These are phyloP conservation scores for Miscanthus lutarioriparius DNA, from an alignment of 176 grass and related monocot species.

Conservation along the genomic window DNA sequence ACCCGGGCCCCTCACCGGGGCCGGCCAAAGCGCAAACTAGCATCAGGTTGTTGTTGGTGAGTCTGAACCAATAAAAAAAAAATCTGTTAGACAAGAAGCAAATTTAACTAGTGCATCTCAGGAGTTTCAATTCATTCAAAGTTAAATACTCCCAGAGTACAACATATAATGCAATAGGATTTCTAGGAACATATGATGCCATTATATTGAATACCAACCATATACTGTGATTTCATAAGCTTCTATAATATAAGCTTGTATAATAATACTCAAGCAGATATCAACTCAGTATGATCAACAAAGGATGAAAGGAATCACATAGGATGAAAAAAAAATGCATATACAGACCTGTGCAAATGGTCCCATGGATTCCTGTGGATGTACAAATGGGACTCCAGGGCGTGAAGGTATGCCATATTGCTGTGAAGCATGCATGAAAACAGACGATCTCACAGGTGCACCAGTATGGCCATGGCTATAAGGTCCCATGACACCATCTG, in stretches of 20 bases:
- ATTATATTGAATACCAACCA: background rate
- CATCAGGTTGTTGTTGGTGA: conserved; percentile 82
- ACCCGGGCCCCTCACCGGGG: conserved; percentile 95
- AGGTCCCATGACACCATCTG: conserved; percentile 51
- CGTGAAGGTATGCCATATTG: conserved; percentile 59
- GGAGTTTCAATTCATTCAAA: background rate
- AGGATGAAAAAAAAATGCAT: background rate
- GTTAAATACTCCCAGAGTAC: background rate
- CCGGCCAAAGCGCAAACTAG: conserved; percentile 89
- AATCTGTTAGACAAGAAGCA: background rate
- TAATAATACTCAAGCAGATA: conserved; percentile 3
- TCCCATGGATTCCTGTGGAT: conserved; percentile 58
- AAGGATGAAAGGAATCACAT: background rate
- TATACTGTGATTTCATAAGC: background rate
- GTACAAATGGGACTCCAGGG: conserved; percentile 58
- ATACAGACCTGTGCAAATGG: conserved; percentile 57
- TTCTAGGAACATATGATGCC: background rate
- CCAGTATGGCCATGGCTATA: conserved; percentile 50
- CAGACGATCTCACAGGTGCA: conserved; percentile 48
- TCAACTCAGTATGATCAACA: background rate
- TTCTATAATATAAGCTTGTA: background rate
- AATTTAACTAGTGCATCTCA: conserved; percentile 1
- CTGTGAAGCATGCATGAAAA: conserved; percentile 62
- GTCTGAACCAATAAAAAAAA: conserved; percentile 39
- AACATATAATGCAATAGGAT: background rate